Evolutionary conservation across 176 grass and related monocot genomes (phyloP), one percentile per base, ranked within the genome.

Genomic region (Aegilops longissima): DNA sequence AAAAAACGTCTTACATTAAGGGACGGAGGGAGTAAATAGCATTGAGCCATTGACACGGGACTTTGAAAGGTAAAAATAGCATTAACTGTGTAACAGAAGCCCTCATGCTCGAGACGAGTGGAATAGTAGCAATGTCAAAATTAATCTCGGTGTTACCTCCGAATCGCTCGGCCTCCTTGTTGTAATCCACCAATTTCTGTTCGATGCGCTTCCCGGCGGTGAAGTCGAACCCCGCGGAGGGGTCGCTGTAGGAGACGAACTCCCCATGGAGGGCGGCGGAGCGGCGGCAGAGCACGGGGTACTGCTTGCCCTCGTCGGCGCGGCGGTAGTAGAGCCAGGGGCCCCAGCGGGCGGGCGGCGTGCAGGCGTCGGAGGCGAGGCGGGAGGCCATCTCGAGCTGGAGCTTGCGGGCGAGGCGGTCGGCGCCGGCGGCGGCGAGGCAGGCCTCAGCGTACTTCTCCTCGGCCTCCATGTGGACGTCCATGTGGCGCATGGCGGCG

Each of bases 401-500:
- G 74, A 98, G 96, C 88, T 96, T 98, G 65, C 92, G 92, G 54
- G 91, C 84, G 70, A 94, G 86, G 11, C 92, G 83, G 69, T 98
- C 92, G 2, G 90, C 93, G n/a, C 88, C 96, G 13, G 86, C 64
- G 49, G 86, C 87, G 12, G 90, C 86, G 40, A 98, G 80, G 79
- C 88, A 93, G n/a, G 96, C 96, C 74, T 96, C 96, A 30, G 88
- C 65, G 88, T 98, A 98, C 82, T 87, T 96, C 90, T 98, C 93
- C 88, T 98, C 93, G 49, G 95, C 92, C 86, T 98, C 93, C 90
- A 98, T 91, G 90, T 90, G 90, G 3, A 95, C 65, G 61, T 94
- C 96, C 96, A 98, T 98, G 93, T 98, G 96, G 82, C 93, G 96
- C 96, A 96, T 98, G 61, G 96, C 88, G 33, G 95, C 93, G 66